Percentiles rank a stretch among this genome's conserved stretches.
Evolutionary conservation across 345 rosid genomes (phyloP).

Genomic region (Citrus trifoliata): DNA sequence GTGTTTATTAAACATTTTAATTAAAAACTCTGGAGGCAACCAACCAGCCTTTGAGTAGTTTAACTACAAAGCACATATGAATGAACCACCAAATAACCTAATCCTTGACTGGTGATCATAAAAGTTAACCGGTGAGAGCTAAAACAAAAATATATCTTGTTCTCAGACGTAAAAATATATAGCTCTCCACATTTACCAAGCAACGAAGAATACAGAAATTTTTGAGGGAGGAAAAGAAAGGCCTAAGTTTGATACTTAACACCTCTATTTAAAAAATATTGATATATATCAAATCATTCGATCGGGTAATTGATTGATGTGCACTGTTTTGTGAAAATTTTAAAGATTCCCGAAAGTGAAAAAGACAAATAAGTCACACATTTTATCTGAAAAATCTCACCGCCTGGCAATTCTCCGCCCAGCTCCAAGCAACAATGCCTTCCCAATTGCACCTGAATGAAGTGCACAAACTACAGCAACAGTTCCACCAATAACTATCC

Average conservation of each 20-base stretch:
- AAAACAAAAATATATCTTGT: neutral
- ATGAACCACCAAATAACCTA: neutral
- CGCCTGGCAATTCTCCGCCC: slow-evolving; percentile 76
- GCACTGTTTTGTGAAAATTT: neutral
- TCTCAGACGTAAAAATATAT: neutral
- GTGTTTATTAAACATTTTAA: rapidly evolving
- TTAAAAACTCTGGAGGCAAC: neutral
- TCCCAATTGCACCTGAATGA: slow-evolving; percentile 66
- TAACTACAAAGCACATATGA: neutral
- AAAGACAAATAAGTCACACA: neutral
- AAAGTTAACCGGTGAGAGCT: neutral
- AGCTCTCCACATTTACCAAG: neutral
- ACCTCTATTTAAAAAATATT: neutral
- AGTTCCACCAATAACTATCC: slow-evolving; percentile 77
- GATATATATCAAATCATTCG: neutral
- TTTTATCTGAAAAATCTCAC: slow-evolving; percentile 31
- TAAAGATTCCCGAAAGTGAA: neutral
- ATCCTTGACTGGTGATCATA: neutral
- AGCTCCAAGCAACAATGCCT: slow-evolving; percentile 72
- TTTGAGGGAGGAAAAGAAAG: neutral
- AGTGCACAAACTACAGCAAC: slow-evolving; percentile 79
- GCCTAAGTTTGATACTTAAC: neutral
- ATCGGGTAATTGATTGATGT: neutral
- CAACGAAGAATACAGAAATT: neutral
- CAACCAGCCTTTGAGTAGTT: neutral